phyloP scores from a whole-genome alignment of 305 asterid species.

The Fraxinus ornus region DNA sequence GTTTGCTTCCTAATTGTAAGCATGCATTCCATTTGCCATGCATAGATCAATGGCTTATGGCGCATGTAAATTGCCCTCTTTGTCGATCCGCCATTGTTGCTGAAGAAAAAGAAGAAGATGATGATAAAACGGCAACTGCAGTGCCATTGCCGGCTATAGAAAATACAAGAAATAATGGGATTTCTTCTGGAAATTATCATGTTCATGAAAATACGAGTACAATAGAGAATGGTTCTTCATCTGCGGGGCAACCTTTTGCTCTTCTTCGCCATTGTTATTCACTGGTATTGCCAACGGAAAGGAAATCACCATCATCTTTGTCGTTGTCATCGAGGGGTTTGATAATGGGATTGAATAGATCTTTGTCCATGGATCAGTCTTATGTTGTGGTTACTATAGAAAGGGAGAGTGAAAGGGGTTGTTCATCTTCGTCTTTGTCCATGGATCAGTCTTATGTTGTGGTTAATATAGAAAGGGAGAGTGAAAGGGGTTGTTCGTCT shows the following conservation, averaged over 20 bases:
- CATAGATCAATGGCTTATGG: conserved; percentile 65
- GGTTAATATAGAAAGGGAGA: conserved; percentile 28
- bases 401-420: conserved; percentile 13
- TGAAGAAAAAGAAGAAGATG: not conserved
- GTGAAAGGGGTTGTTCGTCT: not conserved
- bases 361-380: conserved; percentile 55
- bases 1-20: conserved; percentile 57
- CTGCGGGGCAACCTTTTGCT: conserved; percentile 14
- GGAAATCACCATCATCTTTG: conserved; percentile 16
- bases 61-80: conserved; percentile 57
- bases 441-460: conserved; percentile 40
- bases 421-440: conserved; percentile 32
- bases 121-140: not conserved
- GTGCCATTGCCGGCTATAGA: not conserved
- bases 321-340: conserved; percentile 10
- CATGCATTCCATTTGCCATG: conserved; percentile 70
- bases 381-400: conserved; percentile 25
- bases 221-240: not conserved
- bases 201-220: not conserved
- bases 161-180: not conserved
- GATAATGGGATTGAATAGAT: conserved; percentile 40
- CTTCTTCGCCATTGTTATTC: conserved; percentile 40
- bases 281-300: conserved; percentile 24
- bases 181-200: not conserved
- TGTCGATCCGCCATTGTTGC: conserved; percentile 44